These are phyloP conservation scores for Saturnispora dispora DNA, from an alignment of 805 yeast genomes.

Conservation along the genomic window DNA sequence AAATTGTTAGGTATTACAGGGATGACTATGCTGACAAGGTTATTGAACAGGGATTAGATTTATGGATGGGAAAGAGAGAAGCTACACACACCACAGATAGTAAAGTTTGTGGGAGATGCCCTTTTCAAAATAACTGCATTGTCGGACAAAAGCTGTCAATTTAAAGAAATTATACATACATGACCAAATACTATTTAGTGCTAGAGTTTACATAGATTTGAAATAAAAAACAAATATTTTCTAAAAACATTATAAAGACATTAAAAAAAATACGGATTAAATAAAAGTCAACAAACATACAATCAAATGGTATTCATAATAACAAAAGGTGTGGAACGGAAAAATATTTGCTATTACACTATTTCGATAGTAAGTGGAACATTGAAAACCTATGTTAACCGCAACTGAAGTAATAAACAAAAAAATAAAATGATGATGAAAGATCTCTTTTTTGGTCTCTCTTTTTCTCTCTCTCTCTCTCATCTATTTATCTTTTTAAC, in stretches of 20 bases:
- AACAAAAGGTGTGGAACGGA: not conserved
- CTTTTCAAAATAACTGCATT: slow-evolving; percentile 22
- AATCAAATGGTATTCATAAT: not conserved
- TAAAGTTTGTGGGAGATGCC: slow-evolving; percentile 46
- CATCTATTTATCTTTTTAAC: not conserved
- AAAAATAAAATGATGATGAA: not conserved
- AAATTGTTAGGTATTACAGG: slow-evolving; percentile 31
- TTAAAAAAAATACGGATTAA: not conserved
- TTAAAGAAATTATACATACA: not conserved
- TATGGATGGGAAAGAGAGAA: slow-evolving; percentile 52
- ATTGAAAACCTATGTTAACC: not conserved
- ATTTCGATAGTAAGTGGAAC: not conserved
- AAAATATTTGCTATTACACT: not conserved
- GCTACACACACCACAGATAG: slow-evolving; percentile 37
- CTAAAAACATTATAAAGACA: not conserved
- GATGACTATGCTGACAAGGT: slow-evolving; percentile 22
- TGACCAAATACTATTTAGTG: too few relatives aligned
- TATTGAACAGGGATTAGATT: slow-evolving; percentile 30
- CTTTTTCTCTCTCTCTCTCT: not conserved
- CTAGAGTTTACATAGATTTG: not conserved
- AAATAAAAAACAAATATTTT: not conserved
- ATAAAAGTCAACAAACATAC: not conserved
- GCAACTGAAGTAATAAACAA: not conserved
- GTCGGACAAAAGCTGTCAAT: not conserved
- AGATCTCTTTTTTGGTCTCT: not conserved